These are phyloP conservation scores for Penicillium steckii DNA, from an alignment of 495 filamentous ascomycete genomes.

Conservation along the genomic window DNA sequence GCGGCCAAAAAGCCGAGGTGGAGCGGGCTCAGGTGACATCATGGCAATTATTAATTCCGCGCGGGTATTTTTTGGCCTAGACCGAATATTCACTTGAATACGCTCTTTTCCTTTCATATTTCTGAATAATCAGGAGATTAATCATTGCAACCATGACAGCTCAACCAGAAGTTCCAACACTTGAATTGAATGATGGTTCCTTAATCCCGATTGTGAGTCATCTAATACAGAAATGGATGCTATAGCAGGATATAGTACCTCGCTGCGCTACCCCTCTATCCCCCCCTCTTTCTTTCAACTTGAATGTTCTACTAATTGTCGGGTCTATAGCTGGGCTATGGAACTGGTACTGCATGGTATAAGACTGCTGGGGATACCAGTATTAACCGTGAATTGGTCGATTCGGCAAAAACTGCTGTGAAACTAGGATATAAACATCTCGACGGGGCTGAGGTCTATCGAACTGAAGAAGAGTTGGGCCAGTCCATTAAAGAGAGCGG, in stretches of 20 bases:
- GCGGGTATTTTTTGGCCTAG: too few relatives aligned
- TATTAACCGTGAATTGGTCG: slow-evolving; percentile 44
- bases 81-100: too few relatives aligned
- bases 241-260: neutral
- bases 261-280: neutral
- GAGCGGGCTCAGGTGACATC: slow-evolving; percentile 15
- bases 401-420: slow-evolving; percentile 65
- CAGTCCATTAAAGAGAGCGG: slow-evolving; percentile 67
- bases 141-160: too few relatives aligned
- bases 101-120: neutral
- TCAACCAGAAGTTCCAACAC: slow-evolving; percentile 36
- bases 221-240: too few relatives aligned
- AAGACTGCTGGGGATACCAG: slow-evolving; percentile 43
- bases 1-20: too few relatives aligned
- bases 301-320: neutral
- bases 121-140: neutral
- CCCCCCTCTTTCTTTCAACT: neutral
- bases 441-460: slow-evolving; percentile 82
- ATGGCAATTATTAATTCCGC: slow-evolving; percentile 22
- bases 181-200: slow-evolving; percentile 72
- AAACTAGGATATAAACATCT: slow-evolving; percentile 71
- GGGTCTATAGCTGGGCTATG: slow-evolving; percentile 63
- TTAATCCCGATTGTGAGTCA: slow-evolving; percentile 68
- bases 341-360: slow-evolving; percentile 63
- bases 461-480: slow-evolving; percentile 76